Base-by-base conservation (phyloP, 805 yeast species). In the Hanseniaspora thailandica region DNA sequence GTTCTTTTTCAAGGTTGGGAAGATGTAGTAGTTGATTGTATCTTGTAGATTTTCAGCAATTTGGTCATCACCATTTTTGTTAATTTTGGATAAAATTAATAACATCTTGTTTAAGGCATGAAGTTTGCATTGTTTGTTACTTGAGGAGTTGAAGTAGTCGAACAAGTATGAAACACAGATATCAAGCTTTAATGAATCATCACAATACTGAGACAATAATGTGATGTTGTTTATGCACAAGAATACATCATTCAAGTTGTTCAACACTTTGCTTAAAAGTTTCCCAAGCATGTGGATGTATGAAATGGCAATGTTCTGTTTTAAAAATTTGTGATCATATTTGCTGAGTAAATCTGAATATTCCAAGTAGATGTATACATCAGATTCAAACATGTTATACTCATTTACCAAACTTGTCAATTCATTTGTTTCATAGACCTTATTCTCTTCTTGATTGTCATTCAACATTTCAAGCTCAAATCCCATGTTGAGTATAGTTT, bases 101-200 rank as follows among this genome's bases (percentile, higher is more conserved):
- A 94, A 78, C 45, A 86, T 62, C 1, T 81, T 69, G 45, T 77
- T 70, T 7, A 93, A 60, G 0, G 95, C 85, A 2, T 78, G 69
- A 1, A 80, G 75, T 50, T 82, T 84, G 3, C 87, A 93, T 45
- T 73, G 76, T 0, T 78, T 73, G 19, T 81, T 74, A 1, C 74
- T 68, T 56, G 86, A 95, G 49, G 84, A 87, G 31, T 58, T 61
- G 13, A 89, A 64, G 51, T 87, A 70, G n/a, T 78, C 69, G 22
- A 86, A 75, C 23, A 93, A 64, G 62, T 83, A 86, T 0, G 98
- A 97, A 23, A 93, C 65, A 31, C 87, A 79, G 44, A 97, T 68
- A 64, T 93, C 97, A 38, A 93, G 69, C 63, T 88, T 90, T 15
- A 81, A 81, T 54, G 85, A 95, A 63, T 93, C 97, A 23, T 78